Evolutionary conservation across 2,329 filamentous ascomycete genomes (phyloP).

Genomic region (Alternaria brassicae): DNA sequence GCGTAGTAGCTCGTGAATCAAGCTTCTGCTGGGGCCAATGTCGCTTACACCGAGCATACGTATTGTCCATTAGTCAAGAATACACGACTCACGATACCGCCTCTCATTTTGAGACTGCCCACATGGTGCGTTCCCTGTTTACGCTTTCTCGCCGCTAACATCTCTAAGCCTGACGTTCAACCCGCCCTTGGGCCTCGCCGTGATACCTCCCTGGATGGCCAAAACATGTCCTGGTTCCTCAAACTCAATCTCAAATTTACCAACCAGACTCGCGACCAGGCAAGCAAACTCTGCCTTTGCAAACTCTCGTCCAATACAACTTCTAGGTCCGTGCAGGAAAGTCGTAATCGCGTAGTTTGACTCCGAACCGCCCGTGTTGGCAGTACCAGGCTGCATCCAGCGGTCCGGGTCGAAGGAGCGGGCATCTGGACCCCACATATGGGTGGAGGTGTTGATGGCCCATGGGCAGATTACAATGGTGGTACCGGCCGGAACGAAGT

Average conservation of each 20-base stretch:
- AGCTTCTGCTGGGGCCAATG: background rate
- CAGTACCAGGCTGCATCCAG: constrained; percentile 53
- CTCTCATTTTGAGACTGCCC: background rate
- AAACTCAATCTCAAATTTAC: constrained; percentile 73
- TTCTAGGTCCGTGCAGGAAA: constrained; percentile 84
- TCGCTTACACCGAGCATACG: background rate
- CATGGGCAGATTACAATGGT: constrained; percentile 68
- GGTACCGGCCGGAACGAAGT: constrained; percentile 74
- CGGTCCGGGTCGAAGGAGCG: constrained; percentile 76
- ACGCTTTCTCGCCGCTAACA: constrained; percentile 1
- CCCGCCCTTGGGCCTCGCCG: constrained; percentile 74
- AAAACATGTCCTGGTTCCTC: constrained; percentile 67
- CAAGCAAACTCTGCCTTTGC: constrained; percentile 86
- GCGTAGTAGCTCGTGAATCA: background rate
- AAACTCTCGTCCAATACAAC: constrained; percentile 84
- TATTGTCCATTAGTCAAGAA: background rate
- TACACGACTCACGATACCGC: background rate
- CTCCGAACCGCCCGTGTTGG: constrained; percentile 72
- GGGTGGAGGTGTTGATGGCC: constrained; percentile 72
- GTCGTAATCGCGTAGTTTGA: constrained; percentile 82
- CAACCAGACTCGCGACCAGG: constrained; percentile 77
- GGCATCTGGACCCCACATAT: constrained; percentile 80
- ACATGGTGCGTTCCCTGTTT: background rate
- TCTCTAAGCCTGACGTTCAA: constrained; percentile 70
- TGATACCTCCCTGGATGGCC: constrained; percentile 72